Evolutionary conservation across 164 flowering plant genomes (phyloP).

Genomic region (Magnolia sinica): DNA sequence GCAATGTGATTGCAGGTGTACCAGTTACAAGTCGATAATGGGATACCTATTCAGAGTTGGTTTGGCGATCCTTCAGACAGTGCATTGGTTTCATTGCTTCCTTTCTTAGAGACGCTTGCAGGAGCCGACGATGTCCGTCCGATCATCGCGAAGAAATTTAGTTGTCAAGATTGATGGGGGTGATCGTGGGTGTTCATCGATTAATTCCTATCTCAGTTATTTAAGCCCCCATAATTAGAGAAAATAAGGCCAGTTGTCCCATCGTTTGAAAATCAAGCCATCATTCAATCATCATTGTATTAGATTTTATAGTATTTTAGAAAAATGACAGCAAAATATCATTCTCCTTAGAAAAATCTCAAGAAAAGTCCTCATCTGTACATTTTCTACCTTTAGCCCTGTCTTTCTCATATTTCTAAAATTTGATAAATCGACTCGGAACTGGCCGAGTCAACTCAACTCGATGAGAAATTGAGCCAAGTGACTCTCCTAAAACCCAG

Average conservation of each 20-base stretch:
- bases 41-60: slow-evolving; percentile 88
- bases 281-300: not conserved
- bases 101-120: slow-evolving; percentile 64
- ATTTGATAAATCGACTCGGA: too few relatives aligned
- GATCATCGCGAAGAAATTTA: slow-evolving; percentile 68
- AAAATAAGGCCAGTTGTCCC: not conserved
- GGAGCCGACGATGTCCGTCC: slow-evolving; percentile 90
- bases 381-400: too few relatives aligned
- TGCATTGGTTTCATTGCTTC: slow-evolving; percentile 58
- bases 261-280: not conserved
- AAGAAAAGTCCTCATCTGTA: too few relatives aligned
- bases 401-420: too few relatives aligned
- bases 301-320: too few relatives aligned
- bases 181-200: not conserved
- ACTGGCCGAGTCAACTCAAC: too few relatives aligned
- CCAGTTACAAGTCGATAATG: slow-evolving; percentile 86
- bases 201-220: not conserved
- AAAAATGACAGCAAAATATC: too few relatives aligned
- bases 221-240: not conserved
- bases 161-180: not conserved
- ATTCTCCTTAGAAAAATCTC: too few relatives aligned
- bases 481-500: too few relatives aligned
- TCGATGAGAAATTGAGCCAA: too few relatives aligned
- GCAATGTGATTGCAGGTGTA: slow-evolving; percentile 62
- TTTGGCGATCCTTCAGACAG: slow-evolving; percentile 69